These are phyloP conservation scores for Metarhizium anisopliae DNA, from an alignment of 2,329 filamentous ascomycete genomes.

Conservation along the genomic window DNA sequence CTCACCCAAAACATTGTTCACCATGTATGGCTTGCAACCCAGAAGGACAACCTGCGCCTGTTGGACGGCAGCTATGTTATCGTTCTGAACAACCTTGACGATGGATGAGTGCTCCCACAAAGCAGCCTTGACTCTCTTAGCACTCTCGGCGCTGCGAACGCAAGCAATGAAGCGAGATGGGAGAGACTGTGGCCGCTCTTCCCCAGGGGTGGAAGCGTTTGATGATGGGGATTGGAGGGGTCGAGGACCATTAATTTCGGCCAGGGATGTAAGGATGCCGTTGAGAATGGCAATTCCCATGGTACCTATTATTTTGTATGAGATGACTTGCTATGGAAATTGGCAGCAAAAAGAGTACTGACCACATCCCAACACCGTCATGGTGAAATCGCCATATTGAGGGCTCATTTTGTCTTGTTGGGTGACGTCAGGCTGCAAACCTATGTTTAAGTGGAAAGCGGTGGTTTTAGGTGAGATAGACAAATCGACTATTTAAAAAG, in stretches of 20 bases:
- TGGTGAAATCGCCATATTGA: constrained; percentile 48
- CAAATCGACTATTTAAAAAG: not conserved
- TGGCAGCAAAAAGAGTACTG: constrained; percentile 22
- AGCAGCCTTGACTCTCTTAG: constrained; percentile 56
- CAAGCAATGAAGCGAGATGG: constrained; percentile 75
- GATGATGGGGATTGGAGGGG: constrained; percentile 34
- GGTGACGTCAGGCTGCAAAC: not conserved
- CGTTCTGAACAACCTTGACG: constrained; percentile 59
- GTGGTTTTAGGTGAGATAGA: not conserved
- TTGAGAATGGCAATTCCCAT: constrained; percentile 80
- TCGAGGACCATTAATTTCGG: constrained; percentile 37
- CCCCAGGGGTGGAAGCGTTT: constrained; percentile 32
- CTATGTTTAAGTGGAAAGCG: not conserved
- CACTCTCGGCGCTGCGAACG: constrained; percentile 61
- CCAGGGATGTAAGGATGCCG: constrained; percentile 66
- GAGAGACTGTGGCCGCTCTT: constrained; percentile 46
- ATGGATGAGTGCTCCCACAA: constrained; percentile 53
- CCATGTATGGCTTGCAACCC: constrained; percentile 72
- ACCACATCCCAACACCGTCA: constrained; percentile 79
- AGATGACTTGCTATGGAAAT: not conserved
- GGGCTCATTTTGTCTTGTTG: constrained; percentile 4
- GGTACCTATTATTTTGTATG: constrained; percentile 44
- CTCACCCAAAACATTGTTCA: constrained; percentile 56
- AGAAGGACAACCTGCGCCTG: constrained; percentile 67
- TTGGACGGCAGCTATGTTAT: constrained; percentile 60